Base-by-base conservation (phyloP, 805 yeast genomes). In the Candida vaughaniae region DNA sequence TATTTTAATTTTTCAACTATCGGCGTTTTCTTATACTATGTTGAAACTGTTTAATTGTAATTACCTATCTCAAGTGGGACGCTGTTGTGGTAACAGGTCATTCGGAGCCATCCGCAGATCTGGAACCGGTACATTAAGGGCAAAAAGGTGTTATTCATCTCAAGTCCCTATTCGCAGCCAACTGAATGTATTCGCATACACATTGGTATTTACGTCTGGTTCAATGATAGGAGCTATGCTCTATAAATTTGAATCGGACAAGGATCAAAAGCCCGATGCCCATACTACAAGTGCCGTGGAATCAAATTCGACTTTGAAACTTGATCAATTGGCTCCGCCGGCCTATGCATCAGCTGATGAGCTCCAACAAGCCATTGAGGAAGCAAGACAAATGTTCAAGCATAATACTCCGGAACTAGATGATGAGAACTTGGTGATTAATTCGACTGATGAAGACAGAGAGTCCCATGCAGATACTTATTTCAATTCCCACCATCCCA, bases 401-500 rank as follows among this genome's bases (percentile, higher is more conserved):
- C 22, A 15, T 6, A 40, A 38, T 12, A 40, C 46, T 3, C 46
- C 45, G 9, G 46, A 43, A n/a, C 42, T 49, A 14, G 38, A 38
- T 5, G 51, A 47, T 12, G 56, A 53, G 22, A 29, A 44, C 8
- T 32, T 46, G 5, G 44, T 53, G 9, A 48, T 60, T 20, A 52
- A 48, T 35, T 50, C 47, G 33, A 28, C 52, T 20, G 46, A 50
- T 15, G 62, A 53, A 20, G 59, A 50, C 16, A 37, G 52, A 10
- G 49, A 44, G 7, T 41, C 53, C 8, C 67, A 62, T 29, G 42
- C 64, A 14, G 67, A 62, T 31, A 58, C 61, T 16, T 60, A 56
- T 34, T 62, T 62, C 51, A 62, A 61, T 37, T 52, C 66, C 3
- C 63, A 59, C 33, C 62, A 62, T 29, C 59, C 67, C 2, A 44